Conservation (phyloP, 306 rosid species). For the Begonia peltatifolia region DNA sequence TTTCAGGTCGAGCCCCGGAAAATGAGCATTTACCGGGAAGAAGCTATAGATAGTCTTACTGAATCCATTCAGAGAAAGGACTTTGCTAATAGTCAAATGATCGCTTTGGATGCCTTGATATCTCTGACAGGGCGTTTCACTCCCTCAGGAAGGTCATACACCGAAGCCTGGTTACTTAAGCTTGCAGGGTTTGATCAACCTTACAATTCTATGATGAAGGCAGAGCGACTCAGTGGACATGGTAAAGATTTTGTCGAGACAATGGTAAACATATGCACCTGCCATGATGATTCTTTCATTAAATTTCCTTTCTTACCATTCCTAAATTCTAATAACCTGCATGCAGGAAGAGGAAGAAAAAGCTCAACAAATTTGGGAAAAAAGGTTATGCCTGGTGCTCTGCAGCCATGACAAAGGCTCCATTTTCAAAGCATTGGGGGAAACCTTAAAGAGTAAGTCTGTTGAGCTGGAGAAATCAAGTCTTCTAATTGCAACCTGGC, state of each 20-base stretch:
- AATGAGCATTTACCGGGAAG: slow-evolving; percentile 96
- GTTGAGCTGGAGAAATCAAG: slow-evolving; percentile 53
- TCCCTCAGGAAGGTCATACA: slow-evolving; percentile 52
- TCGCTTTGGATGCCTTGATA: slow-evolving; percentile 54
- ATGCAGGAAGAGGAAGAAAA: slow-evolving; percentile 70
- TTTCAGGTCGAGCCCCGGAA: slow-evolving; percentile 71
- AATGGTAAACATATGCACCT: slow-evolving; percentile 30
- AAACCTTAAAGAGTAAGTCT: slow-evolving; percentile 64
- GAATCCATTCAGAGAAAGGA: slow-evolving; percentile 69
- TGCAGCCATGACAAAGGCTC: slow-evolving; percentile 83
- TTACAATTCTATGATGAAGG: slow-evolving; percentile 54
- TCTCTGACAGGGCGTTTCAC: slow-evolving; percentile 63
- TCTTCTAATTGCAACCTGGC: slow-evolving; percentile 82
- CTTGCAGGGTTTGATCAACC: slow-evolving; percentile 79
- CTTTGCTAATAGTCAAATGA: slow-evolving; percentile 43
- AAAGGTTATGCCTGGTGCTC: slow-evolving; percentile 58
- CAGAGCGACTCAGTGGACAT: slow-evolving; percentile 28
- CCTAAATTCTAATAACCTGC: slow-evolving; percentile 10
- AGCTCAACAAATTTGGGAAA: slow-evolving; percentile 61
- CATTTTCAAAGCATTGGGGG: slow-evolving; percentile 73
- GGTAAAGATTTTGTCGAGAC: slow-evolving; percentile 41
- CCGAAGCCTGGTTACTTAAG: slow-evolving; percentile 78
- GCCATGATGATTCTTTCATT: slow-evolving; percentile 8
- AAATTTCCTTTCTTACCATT: slow-evolving; percentile 6
- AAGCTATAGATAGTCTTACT: slow-evolving; percentile 60